Percentiles rank a stretch among this genome's conserved stretches.
phyloP scores from a whole-genome alignment of 176 grass and related monocot genomes.

The Eleusine indica region DNA sequence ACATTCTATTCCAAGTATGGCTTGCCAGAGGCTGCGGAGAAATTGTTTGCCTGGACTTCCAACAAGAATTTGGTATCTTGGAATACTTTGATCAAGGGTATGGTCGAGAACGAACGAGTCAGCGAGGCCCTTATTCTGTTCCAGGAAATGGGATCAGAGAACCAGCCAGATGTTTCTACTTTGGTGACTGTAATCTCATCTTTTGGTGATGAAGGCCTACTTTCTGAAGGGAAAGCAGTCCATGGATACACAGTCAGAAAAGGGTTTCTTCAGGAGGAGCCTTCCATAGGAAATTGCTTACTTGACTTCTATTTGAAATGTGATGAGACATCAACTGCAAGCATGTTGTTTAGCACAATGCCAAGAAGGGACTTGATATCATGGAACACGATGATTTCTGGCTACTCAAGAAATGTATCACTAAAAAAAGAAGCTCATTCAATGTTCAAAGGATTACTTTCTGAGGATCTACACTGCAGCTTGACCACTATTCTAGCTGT shows the following conservation, averaged over 20 bases:
- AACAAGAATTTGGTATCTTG: constrained; percentile 70
- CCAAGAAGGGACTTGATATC: constrained; percentile 68
- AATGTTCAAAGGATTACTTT: constrained; percentile 60
- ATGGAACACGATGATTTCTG: constrained; percentile 86
- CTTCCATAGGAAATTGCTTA: constrained; percentile 64
- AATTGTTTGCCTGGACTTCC: constrained; percentile 44
- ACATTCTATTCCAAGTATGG: constrained; percentile 65
- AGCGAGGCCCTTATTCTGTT: constrained; percentile 46
- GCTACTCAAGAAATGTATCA: constrained; percentile 46
- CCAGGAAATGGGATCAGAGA: constrained; percentile 47
- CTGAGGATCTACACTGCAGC: constrained; percentile 43
- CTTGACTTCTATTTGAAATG: constrained; percentile 71
- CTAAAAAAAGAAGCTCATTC: constrained; percentile 41
- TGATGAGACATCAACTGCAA: constrained; percentile 33
- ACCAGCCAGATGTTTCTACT: constrained; percentile 56
- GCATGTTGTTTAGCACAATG: constrained; percentile 61
- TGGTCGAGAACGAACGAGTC: constrained; percentile 48
- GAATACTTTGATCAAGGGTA: constrained; percentile 78
- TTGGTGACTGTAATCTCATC: constrained; percentile 59
- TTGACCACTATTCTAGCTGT: constrained; percentile 68
- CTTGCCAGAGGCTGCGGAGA: constrained; percentile 37
- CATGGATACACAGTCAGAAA: constrained; percentile 63
- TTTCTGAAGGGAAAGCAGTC: constrained; percentile 53
- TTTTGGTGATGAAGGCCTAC: constrained; percentile 58
- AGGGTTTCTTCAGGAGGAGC: constrained; percentile 29